phyloP scores from a whole-genome alignment of 2,329 filamentous ascomycete species.

The Alternaria sp. region DNA sequence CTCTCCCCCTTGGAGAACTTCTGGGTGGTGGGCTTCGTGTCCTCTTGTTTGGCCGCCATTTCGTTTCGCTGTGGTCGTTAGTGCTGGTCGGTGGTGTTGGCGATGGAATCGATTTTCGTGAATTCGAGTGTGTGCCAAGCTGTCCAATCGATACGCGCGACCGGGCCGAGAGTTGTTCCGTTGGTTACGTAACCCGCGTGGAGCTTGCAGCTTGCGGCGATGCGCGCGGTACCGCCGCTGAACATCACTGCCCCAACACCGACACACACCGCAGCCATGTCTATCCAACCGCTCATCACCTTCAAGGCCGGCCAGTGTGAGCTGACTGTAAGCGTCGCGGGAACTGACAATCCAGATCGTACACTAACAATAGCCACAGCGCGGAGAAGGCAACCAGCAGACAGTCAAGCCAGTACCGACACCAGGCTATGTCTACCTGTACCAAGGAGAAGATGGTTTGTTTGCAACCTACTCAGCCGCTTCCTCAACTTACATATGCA shows the following conservation, averaged over 20 bases:
- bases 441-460: conserved; percentile 79
- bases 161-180: conserved; percentile 17
- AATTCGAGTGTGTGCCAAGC: conserved; percentile 20
- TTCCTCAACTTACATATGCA: conserved; percentile 46
- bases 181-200: conserved; percentile 9
- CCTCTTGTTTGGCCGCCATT: conserved; percentile 65
- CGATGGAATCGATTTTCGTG: conserved; percentile 19
- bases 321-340: conserved; percentile 68
- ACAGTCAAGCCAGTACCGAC: conserved; percentile 76
- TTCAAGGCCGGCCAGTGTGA: conserved; percentile 96
- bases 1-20: conserved; percentile 97
- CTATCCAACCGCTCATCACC: conserved; percentile 83
- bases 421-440: conserved; percentile 90
- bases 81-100: conserved; percentile 25
- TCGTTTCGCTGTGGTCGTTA: conserved; percentile 59
- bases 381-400: conserved; percentile 35
- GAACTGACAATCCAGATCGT: neutral
- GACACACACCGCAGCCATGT: conserved; percentile 63
- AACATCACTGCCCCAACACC: conserved; percentile 16
- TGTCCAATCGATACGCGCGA: conserved; percentile 19
- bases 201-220: conserved; percentile 12
- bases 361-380: conserved; percentile 28
- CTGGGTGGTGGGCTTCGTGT: conserved; percentile 67
- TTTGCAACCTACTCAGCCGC: neutral
- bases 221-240: neutral